Conservation (phyloP, 2,329 filamentous ascomycete genomes). For the Myriosclerotinia curreyana region DNA sequence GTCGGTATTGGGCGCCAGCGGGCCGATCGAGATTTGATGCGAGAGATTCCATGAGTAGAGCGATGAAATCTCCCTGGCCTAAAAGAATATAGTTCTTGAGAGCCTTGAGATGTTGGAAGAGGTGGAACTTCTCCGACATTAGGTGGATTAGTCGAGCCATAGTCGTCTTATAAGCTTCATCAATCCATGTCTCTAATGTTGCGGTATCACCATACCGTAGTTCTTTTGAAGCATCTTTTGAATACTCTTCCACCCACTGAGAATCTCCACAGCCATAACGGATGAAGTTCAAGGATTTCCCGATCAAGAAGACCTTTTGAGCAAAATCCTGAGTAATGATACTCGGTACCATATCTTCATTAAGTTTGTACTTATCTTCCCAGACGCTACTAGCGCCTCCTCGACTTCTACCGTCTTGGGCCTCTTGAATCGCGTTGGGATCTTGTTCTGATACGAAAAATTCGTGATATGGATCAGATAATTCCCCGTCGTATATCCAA, state of each 20-base stretch:
- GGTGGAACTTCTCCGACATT: conserved; percentile 91
- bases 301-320: conserved; percentile 94
- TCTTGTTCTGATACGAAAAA: conserved; percentile 92
- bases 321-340: conserved; percentile 94
- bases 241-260: conserved; percentile 93
- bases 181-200: conserved; percentile 87
- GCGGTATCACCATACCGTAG: conserved; percentile 90
- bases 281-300: conserved; percentile 97
- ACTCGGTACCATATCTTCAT: conserved; percentile 81
- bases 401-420: conserved; percentile 49
- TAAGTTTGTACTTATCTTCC: conserved; percentile 94
- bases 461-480: conserved; percentile 92
- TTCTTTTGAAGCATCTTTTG: conserved; percentile 87
- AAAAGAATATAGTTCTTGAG: conserved; percentile 93
- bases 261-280: conserved; percentile 92
- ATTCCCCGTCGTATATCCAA: conserved; percentile 98
- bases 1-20: conserved; percentile 93
- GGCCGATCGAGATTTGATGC: conserved; percentile 90
- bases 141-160: conserved; percentile 92
- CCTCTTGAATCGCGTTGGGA: conserved; percentile 45
- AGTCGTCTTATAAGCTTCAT: conserved; percentile 95
- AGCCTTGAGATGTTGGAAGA: conserved; percentile 88
- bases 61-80: conserved; percentile 96
- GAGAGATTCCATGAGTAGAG: conserved; percentile 92
- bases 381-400: conserved; percentile 83